Base-by-base conservation (phyloP, 208 protist genomes). In the Acanthamoeba rhysodes region DNA sequence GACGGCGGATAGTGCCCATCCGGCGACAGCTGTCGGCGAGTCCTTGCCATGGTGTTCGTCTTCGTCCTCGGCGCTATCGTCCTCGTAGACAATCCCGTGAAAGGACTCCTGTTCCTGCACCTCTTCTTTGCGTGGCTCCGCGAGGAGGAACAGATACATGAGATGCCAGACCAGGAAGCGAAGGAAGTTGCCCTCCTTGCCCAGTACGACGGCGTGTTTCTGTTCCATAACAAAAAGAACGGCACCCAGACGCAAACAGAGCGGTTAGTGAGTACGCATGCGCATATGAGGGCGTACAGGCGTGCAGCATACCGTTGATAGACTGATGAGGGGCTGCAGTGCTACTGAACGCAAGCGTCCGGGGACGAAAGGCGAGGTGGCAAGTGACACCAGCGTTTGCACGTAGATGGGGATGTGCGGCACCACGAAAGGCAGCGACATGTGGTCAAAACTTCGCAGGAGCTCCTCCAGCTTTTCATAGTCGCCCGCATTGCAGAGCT, bases 391-490 rank as follows among this genome's bases (percentile, higher is more conserved):
- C 16, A 87, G 48, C 8, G 78, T 87, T 29, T 87, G 37, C n/a
- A 37, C 48, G 50, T 87, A 87, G 20, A 59, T 20, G 18, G 48
- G 45, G 48, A 87, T 87, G 50, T 87, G 78, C 12, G 48, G 37
- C 45, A 27, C 48, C 45, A 87, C 48, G 48, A 87, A 87, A 10
- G 45, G 78, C 16, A 87, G 24, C 37, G 78, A 62, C 24, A 87
- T 48, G 50, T 37, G 27, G 10, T 87, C 78, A 37, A 87, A 87
- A 37, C 78, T 87, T 12, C 78, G 78, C 22, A 87, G 78, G 18
- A 87, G 48, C 78, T 87, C 78, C n/a, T 87, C 78, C 48, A 87
- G 45, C 78, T 87, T 87, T 27, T 87, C 78, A 27, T 37, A 87
- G 24, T 87, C 78, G 18, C 78, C 45, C 29, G 37, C n/a, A 37